Base-by-base conservation (phyloP, 2,329 filamentous ascomycete genomes). In the Botrytis galanthina region DNA sequence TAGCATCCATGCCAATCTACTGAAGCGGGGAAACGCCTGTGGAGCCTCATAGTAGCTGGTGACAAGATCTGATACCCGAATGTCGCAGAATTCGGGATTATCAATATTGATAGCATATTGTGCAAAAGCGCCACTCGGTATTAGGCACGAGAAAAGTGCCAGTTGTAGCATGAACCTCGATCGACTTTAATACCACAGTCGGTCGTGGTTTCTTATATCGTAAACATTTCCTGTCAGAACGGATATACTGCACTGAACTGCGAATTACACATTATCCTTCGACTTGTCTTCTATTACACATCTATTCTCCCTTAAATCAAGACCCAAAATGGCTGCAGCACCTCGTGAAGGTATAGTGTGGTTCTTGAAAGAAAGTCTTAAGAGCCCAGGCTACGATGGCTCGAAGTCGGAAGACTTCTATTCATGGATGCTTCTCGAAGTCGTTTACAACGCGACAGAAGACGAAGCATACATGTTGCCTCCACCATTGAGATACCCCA, bases 311-410 rank as follows among this genome's bases (percentile, higher is more conserved):
- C 44, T 46, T 46, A 18, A 46, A 46, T 20, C 44, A 20, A 46
- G 44, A 46, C 18, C 8, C 16, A 57, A 69, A 29, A 69, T 69
- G 66, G 46, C 66, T 7, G 48, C 66, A 69, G 48, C 66, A 42
- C 48, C 66, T 29, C 48, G 66, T 22, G 66, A 59, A 69, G 46
- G 66, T 8, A 26, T 7, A n/a, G 48, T 26, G 42, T 69, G 66
- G 48, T 69, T 69, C 35, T 69, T 57, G 16, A 69, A 69, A 69
- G 37, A 35, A 39, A 69, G 66, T 57, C 66, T 69, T 12, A 69
- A 69, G 18, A 57, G 48, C 26, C 66, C 66, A 69, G 48, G 46
- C 26, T 57, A 57, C 9, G 35, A 69, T 59, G 66, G 66, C 35
- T 32, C 26, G 14, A 69, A 69, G 35, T 4, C 22, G 16, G 22